These are phyloP conservation scores for Chrysoporthe austroafricana DNA, from an alignment of 2,329 filamentous ascomycete species.

Conservation along the genomic window DNA sequence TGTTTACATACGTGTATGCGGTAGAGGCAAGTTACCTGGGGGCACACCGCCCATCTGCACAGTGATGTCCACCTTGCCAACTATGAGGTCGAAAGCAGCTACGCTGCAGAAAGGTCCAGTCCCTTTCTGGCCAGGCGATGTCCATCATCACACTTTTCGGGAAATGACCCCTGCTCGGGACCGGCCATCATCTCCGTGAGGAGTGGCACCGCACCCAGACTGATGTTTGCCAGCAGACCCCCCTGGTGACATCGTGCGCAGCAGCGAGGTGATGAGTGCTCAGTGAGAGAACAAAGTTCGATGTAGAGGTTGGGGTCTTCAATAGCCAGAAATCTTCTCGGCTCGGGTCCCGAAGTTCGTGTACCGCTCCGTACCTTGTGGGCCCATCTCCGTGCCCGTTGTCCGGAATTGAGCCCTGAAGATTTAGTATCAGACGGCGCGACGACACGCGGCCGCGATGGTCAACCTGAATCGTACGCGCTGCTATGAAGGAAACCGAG, in stretches of 20 bases:
- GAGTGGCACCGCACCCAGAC: neutral
- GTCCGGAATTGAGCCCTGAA: neutral
- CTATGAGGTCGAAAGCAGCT: slow-evolving; percentile 8
- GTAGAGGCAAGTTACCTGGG: neutral
- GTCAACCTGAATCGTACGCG: neutral
- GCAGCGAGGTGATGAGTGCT: neutral
- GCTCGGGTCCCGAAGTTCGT: neutral
- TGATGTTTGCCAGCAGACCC: slow-evolving; percentile 4
- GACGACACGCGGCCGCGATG: neutral
- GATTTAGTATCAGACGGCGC: neutral
- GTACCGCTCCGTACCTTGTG: neutral
- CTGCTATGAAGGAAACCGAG: too few species aligned
- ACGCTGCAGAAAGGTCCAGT: slow-evolving; percentile 11
- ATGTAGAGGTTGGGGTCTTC: neutral
- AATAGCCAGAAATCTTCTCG: neutral
- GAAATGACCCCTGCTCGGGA: slow-evolving; percentile 1
- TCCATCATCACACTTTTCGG: slow-evolving; percentile 9
- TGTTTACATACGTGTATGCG: neutral
- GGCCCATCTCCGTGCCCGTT: neutral
- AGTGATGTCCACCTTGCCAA: neutral
- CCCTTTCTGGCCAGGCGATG: slow-evolving; percentile 6
- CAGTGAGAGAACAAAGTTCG: neutral
- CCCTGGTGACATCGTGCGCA: neutral
- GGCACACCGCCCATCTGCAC: slow-evolving; percentile 12
- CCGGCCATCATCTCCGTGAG: neutral